A percentile compares a stretch with the other conserved stretches of the same genome.
These are phyloP conservation scores for Wickerhamomyces bisporus DNA, from an alignment of 805 yeast genomes.

Conservation along the genomic window DNA sequence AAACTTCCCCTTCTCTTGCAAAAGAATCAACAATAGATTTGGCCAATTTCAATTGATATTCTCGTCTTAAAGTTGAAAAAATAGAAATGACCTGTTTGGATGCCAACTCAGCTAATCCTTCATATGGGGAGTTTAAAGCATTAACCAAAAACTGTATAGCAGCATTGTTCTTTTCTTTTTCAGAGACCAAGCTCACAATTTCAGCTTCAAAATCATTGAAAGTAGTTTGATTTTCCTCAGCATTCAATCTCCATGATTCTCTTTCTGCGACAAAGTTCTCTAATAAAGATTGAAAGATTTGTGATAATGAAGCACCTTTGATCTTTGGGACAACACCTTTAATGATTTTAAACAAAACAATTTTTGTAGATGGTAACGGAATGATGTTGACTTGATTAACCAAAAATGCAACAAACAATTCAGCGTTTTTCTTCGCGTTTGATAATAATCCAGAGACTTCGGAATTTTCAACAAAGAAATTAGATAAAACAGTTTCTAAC, in stretches of 20 bases:
- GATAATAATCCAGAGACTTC: conserved; percentile 38
- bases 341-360: conserved; percentile 42
- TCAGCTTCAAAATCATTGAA: conserved; percentile 51
- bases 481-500: conserved; percentile 35
- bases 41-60: conserved; percentile 52
- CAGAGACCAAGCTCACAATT: conserved; percentile 54
- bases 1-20: conserved; percentile 32
- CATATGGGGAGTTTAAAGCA: conserved; percentile 42
- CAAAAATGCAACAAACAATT: conserved; percentile 56
- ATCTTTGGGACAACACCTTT: conserved; percentile 29
- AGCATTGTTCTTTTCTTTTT: conserved; percentile 49
- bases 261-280: conserved; percentile 44
- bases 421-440: conserved; percentile 50
- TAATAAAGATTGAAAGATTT: conserved; percentile 41
- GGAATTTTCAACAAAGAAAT: conserved; percentile 44
- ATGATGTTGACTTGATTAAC: conserved; percentile 59
- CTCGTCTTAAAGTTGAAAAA: conserved; percentile 52
- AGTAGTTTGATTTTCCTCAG: conserved; percentile 44
- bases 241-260: conserved; percentile 35
- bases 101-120: conserved; percentile 42
- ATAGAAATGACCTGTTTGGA: conserved; percentile 47
- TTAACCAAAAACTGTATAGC: conserved; percentile 59
- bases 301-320: conserved; percentile 42
- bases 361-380: conserved; percentile 52
- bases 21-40: conserved; percentile 56